Conservation (phyloP, 2,329 filamentous ascomycete genomes). For the Colletotrichum cuscutae region DNA sequence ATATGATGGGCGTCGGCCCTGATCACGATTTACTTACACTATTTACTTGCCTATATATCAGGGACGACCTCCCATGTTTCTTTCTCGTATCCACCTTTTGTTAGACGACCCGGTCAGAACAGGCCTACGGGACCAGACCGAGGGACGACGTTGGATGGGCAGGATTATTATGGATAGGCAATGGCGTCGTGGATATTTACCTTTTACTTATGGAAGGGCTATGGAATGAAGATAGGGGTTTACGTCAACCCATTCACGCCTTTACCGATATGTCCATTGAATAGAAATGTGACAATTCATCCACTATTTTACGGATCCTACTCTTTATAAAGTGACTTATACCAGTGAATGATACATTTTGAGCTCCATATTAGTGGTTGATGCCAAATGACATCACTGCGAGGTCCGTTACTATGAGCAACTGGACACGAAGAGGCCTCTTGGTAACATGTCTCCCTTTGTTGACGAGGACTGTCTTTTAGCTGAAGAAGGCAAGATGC, state of each 20-base stretch:
- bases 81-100: conserved; percentile 34
- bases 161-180: conserved; percentile 33
- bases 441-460: neutral
- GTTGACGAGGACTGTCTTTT: neutral
- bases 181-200: conserved; percentile 30
- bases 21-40: conserved; percentile 30
- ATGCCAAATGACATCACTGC: no score
- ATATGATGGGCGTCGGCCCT: conserved; percentile 23
- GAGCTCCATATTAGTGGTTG: no score
- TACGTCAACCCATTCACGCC: conserved; percentile 20
- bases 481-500: neutral
- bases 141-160: conserved; percentile 33
- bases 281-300: conserved; percentile 27
- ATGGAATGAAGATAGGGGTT: conserved; percentile 29
- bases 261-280: conserved; percentile 24
- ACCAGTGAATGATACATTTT: no score
- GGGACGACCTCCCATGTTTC: conserved; percentile 30
- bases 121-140: conserved; percentile 32
- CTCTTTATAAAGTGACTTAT: neutral
- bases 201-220: conserved; percentile 24
- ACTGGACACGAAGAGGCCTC: neutral
- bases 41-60: conserved; percentile 33
- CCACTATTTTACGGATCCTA: neutral
- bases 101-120: conserved; percentile 31
- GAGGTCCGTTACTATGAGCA: neutral